Evolutionary conservation across 352 stramenopile genomes (phyloP).

Genomic region (Globisporangium cylindrosporum): DNA sequence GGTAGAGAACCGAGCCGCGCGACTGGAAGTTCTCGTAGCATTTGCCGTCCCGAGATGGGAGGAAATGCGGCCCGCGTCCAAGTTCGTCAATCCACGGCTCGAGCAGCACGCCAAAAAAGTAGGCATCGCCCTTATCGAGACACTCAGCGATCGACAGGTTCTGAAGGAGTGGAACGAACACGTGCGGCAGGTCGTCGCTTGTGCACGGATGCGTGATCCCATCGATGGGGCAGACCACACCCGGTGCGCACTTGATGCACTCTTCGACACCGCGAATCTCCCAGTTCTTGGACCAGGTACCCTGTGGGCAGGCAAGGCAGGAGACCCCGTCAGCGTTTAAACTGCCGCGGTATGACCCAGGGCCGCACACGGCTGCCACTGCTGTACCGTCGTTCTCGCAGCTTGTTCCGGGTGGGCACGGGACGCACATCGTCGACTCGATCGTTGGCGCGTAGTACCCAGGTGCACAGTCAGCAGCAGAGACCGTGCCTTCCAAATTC

Average conservation of each 20-base stretch:
- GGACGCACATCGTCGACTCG: conserved; percentile 90
- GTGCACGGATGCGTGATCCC: conserved; percentile 94
- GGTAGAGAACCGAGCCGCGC: conserved; percentile 89
- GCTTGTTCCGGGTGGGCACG: conserved; percentile 90
- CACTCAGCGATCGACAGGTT: conserved; percentile 89
- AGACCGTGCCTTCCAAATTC: conserved; percentile 89
- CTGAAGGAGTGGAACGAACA: conserved; percentile 83
- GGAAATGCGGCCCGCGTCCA: conserved; percentile 90
- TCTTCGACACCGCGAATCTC: conserved; percentile 92
- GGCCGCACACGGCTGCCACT: conserved; percentile 88
- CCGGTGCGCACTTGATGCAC: conserved; percentile 91
- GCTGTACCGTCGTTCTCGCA: conserved; percentile 90
- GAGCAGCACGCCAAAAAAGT: conserved; percentile 94
- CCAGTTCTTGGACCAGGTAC: conserved; percentile 99
- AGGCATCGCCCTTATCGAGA: conserved; percentile 73
- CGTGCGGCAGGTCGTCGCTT: conserved; percentile 89
- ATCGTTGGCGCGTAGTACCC: conserved; percentile 97
- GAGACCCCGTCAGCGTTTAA: conserved; percentile 85
- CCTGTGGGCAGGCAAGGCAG: conserved; percentile 90
- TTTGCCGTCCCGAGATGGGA: conserved; percentile 70
- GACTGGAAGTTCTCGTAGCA: conserved; percentile 94
- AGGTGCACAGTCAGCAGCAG: conserved; percentile 89
- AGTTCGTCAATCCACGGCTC: conserved; percentile 95
- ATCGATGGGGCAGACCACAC: conserved; percentile 92
- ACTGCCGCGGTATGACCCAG: conserved; percentile 91